These are phyloP conservation scores for Exophiala lecanii-corni DNA, from an alignment of 2,329 filamentous ascomycete species.

Conservation along the genomic window DNA sequence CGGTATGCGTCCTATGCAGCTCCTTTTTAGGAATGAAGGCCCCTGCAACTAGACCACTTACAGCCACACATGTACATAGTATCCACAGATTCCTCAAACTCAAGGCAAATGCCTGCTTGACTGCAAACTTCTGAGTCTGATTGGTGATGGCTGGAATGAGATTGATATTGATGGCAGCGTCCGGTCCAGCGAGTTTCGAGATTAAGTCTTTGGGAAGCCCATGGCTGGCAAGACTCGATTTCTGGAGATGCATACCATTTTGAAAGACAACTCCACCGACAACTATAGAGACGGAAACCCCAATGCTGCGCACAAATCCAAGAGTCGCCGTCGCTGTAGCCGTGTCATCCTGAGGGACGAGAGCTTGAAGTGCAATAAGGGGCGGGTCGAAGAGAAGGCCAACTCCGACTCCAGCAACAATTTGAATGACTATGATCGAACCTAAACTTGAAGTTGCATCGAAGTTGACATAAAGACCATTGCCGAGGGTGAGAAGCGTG, in stretches of 20 bases:
- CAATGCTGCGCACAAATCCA: conserved; percentile 55
- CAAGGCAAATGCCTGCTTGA: conserved; percentile 39
- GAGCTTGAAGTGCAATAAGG: conserved; percentile 51
- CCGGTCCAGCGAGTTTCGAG: conserved; percentile 10
- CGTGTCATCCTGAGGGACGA: conserved; percentile 44
- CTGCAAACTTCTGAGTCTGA: conserved; percentile 31
- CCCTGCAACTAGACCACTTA: conserved; percentile 36
- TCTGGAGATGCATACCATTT: conserved; percentile 30
- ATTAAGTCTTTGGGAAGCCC: conserved; percentile 22
- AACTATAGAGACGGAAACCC: conserved; percentile 54
- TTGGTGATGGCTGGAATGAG: conserved; percentile 24
- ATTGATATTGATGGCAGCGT: conserved; percentile 28
- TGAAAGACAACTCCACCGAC: conserved; percentile 50
- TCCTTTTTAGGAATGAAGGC: conserved; percentile 34
- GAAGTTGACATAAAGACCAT: conserved; percentile 43
- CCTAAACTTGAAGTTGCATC: conserved; percentile 40
- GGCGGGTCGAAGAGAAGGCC: conserved; percentile 53
- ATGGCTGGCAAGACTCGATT: conserved; percentile 16
- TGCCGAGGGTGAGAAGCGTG: conserved; percentile 40
- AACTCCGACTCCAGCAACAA: conserved; percentile 38
- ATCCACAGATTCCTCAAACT: conserved; percentile 48
- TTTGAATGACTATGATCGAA: conserved; percentile 38
- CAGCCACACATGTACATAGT: conserved; percentile 40
- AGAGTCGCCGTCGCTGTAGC: conserved; percentile 60
- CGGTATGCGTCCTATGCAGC: conserved; percentile 37